Base-by-base conservation (phyloP, 1,284 basidiomycete species). In the Cryptococcus hybrid region DNA sequence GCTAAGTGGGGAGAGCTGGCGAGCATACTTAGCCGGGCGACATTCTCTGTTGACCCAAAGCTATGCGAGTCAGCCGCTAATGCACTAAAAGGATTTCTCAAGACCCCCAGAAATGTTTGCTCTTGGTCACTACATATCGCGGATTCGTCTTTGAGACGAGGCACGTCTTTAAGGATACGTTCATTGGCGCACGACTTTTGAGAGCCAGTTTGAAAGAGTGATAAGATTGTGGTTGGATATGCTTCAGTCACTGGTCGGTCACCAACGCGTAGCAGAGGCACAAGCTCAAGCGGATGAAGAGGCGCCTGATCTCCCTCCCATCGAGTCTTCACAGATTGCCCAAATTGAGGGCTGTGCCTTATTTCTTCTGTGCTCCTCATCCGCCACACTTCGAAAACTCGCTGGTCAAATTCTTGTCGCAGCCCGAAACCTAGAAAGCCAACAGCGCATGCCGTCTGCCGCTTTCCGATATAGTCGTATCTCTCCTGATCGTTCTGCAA, bases 11-110 rank as follows among this genome's bases (percentile, higher is more conserved):
- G 82, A 5, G 87, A 88, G 50, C 84, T 87, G 0, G 82, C 93
- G 52, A 87, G 91, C 62, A 86, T 92, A 79, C 83, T 96, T 24
- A 82, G 94, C 49, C 84, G 86, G 18, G 89, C 89, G 0, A 83
- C 91, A 24, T 83, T 92, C 42, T 92, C 94, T 65, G 86, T 93
- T 30, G 92, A 97, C 63, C 88, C 89, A 1, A 71, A 77, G 1
- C 80, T 96, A 3, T 85, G 84, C 47, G 85, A 88, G 34, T 84
- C 85, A 5, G 88, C 92, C 0, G 82, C 82, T 7, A 80, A 81
- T 1, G 87, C 91, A 5, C 73, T 96, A 84, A 84, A 59, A 83
- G 92, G 11, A 86, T 94, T 61, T 87, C 89, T 77, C 79, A 82
- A 13, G 85, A 90, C 55, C 78, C 82, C 1, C 66, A 78, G 0